phyloP scores from a whole-genome alignment of 257 asterid species.

The Jasminum sambac region DNA sequence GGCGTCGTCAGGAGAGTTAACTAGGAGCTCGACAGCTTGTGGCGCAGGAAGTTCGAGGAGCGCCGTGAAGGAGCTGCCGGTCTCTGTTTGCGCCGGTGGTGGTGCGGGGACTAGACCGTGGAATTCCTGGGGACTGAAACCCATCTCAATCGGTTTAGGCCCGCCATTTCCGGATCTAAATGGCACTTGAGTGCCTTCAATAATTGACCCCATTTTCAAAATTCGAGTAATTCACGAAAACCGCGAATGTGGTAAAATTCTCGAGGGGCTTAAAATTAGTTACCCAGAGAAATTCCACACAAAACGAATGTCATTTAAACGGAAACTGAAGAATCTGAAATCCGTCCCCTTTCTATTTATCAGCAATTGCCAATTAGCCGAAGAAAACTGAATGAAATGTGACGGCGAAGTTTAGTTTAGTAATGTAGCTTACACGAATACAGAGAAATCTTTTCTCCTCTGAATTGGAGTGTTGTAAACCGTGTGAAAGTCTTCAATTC shows the following conservation, averaged over 20 bases:
- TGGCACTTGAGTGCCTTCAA: constrained; percentile 32
- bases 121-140: constrained; percentile 40
- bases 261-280: neutral
- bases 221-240: neutral
- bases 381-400: neutral
- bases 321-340: constrained; percentile 13
- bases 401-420: too few species aligned
- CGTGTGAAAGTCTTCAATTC: constrained; percentile 28
- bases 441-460: neutral
- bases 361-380: neutral
- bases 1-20: constrained; percentile 36
- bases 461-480: neutral
- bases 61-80: constrained; percentile 81
- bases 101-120: constrained; percentile 37
- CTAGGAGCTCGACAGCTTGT: constrained; percentile 86
- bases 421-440: too few species aligned
- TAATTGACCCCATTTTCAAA: constrained; percentile 29
- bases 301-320: neutral
- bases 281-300: neutral
- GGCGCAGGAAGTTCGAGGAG: constrained; percentile 84
- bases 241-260: constrained; percentile 1
- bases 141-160: constrained; percentile 31
- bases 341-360: neutral
- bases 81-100: neutral
- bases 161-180: constrained; percentile 59